Evolutionary conservation across 352 stramenopile species (phyloP).

Genomic region (Plasmopara halstedii): DNA sequence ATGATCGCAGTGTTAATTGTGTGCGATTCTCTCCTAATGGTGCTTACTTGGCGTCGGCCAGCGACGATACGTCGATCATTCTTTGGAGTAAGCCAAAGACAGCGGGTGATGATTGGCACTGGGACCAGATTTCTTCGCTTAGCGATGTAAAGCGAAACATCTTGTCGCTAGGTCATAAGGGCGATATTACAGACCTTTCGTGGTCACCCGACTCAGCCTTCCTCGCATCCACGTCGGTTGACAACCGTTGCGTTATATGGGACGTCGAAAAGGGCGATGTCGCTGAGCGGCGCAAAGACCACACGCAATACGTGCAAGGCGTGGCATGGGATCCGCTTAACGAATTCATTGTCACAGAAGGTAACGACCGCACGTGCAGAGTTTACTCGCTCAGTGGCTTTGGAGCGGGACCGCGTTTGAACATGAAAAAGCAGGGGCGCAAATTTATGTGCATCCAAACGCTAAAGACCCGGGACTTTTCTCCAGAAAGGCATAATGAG

Average conservation of each 20-base stretch:
- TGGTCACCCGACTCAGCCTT: constrained; percentile 90
- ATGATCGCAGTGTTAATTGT: constrained; percentile 88
- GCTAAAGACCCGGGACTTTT: constrained; percentile 68
- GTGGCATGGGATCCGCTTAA: constrained; percentile 94
- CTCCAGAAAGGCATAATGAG: background rate
- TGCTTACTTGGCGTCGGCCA: constrained; percentile 77
- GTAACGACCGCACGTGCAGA: constrained; percentile 91
- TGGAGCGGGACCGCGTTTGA: constrained; percentile 32
- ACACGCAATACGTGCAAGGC: constrained; percentile 95
- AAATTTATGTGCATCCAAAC: constrained; percentile 75
- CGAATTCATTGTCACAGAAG: constrained; percentile 90
- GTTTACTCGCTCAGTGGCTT: constrained; percentile 85
- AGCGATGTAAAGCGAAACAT: constrained; percentile 74
- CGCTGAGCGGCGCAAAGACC: constrained; percentile 85
- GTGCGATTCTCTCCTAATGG: constrained; percentile 90
- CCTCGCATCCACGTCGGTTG: constrained; percentile 88
- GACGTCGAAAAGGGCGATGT: constrained; percentile 71
- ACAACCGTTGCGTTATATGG: constrained; percentile 89
- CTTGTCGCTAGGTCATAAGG: constrained; percentile 75
- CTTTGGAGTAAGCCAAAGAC: constrained; percentile 76
- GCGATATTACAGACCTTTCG: constrained; percentile 88
- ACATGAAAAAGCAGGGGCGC: constrained; percentile 55
- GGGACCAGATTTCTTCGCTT: constrained; percentile 68
- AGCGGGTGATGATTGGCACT: constrained; percentile 57
- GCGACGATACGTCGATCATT: constrained; percentile 86